Base-by-base conservation (phyloP, 345 rosid species). In the Eutrema japonicum region DNA sequence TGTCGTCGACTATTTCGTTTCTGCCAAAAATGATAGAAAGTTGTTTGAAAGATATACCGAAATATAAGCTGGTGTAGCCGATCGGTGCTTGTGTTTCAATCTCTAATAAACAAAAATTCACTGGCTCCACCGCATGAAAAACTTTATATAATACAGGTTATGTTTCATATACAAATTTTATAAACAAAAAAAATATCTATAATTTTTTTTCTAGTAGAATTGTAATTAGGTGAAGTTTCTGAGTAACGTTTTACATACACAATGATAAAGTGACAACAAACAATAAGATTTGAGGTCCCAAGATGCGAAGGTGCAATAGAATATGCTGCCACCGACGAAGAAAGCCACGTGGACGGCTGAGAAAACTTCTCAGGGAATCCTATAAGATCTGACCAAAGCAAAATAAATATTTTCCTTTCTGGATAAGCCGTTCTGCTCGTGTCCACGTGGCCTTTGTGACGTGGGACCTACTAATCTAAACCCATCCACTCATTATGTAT, bases 401-500 rank as follows among this genome's bases (percentile, higher is more conserved):
- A 45, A 45, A 27, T 47, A 16, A 72, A 43, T 53, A 63, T 42
- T 64, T 72, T 52, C 54, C 22, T 59, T 67, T 74, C 33, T 75
- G 63, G 73, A 75, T 74, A 67, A 59, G 68, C 73, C 74, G 78
- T 33, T 61, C 50, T 75, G 64, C 12, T 53, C 1, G 36, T 61
- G 50, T 75, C 74, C 64, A 75, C 74, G 79, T 75, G 64, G 79
- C 64, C 2, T 11, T 59, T 2, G 5, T 8, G 3, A 52, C 27
- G 11, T 68, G 74, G 79, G 74, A 27, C 74, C 69, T 68, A 60
- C 74, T 75, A 35, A 75, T 75, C 78, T 59, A 59, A 59, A 45
- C 47, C 73, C 49, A 51, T 75, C 69, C 78, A 75, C 73, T 66
- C 78, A 42, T 73, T 74, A 3, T 30, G n/a, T 56, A 36, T 40